Evolutionary conservation across 805 yeast species (phyloP), one percentile per base, ranked within the genome.

Genomic region (Yamadazyma ubonensis): DNA sequence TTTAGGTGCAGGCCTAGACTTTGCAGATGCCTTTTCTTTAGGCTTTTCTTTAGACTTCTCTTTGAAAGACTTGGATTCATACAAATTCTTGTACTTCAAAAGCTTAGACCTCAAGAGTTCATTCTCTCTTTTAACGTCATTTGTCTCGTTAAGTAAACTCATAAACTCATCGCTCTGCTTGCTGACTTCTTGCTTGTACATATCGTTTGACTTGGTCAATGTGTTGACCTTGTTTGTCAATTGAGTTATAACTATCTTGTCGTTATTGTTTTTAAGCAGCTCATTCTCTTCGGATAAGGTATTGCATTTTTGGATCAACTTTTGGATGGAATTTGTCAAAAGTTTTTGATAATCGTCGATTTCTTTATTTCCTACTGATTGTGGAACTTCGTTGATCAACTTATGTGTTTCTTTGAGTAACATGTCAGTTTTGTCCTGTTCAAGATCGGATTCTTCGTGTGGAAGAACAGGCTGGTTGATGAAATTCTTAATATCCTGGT

Each of bases 61-160:
- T 34, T 33, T n/a, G n/a, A n/a, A n/a, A n/a, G n/a, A n/a, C n/a
- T n/a, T 28, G 14, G 39, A 50, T 6, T 58, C 63, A 38, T 62
- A 62, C n/a, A 63, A 50, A 6, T 42, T 46, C 46, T 63, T 63
- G 36, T 66, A 66, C 50, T 66, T 66, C 32, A 52, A 50, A 35
- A 66, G 54, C 42, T 66, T 66, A 19, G 52, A 54, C 15, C 70
- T 50, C 20, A 66, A 49, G 19, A 65, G 49, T 15, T 47, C 56
- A 33, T 59, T 63, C 36, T 65, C 70, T 26, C 50, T 43, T 25
- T 35, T 41, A 35, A 58, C 40, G 14, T 49, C 54, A 6, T 55
- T 44, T 19, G 54, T 41, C 22, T 51, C 51, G 29, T 52, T 52
- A 11, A 54, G 50, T 16, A 42, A 41, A 33, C 45, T 43, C 26